These are phyloP conservation scores for Larix sibirica DNA, from an alignment of 83 land plant genomes.

Conservation along the genomic window DNA sequence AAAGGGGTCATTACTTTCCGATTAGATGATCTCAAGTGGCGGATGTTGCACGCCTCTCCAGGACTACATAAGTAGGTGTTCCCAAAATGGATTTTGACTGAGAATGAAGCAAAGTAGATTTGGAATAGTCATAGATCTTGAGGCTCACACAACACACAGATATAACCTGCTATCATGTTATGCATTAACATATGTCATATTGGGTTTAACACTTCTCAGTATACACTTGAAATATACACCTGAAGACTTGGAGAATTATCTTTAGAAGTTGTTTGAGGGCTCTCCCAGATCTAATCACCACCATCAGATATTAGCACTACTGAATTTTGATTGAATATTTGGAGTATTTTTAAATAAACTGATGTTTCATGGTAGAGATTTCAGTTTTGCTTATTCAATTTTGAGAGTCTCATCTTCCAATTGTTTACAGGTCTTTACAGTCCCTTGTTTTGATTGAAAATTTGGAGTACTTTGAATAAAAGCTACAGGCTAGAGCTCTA, in stretches of 20 bases:
- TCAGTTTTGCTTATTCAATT: not conserved
- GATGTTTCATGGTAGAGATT: no score
- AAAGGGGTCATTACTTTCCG: no score
- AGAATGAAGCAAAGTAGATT: no score
- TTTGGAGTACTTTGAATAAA: not conserved
- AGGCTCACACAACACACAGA: no score
- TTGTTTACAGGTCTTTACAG: not conserved
- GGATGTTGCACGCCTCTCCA: no score
- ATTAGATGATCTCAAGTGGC: no score
- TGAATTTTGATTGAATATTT: not conserved
- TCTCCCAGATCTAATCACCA: slow-evolving; percentile 22
- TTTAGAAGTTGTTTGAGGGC: slow-evolving; percentile 48
- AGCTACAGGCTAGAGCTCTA: not conserved
- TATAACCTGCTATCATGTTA: no score
- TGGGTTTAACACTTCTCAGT: no score
- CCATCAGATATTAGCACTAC: not conserved
- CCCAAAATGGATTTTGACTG: no score
- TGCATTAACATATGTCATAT: no score
- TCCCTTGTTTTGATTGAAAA: not conserved
- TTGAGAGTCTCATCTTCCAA: not conserved
- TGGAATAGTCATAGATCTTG: no score
- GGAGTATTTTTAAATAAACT: not conserved
- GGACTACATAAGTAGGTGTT: no score
- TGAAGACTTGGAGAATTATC: slow-evolving; percentile 39
- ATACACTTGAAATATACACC: slow-evolving; percentile 26